Percentiles rank a stretch among this genome's conserved stretches.
Evolutionary conservation across 1,284 basidiomycete species (phyloP).

Genomic region (Moesziomyces aphidis): DNA sequence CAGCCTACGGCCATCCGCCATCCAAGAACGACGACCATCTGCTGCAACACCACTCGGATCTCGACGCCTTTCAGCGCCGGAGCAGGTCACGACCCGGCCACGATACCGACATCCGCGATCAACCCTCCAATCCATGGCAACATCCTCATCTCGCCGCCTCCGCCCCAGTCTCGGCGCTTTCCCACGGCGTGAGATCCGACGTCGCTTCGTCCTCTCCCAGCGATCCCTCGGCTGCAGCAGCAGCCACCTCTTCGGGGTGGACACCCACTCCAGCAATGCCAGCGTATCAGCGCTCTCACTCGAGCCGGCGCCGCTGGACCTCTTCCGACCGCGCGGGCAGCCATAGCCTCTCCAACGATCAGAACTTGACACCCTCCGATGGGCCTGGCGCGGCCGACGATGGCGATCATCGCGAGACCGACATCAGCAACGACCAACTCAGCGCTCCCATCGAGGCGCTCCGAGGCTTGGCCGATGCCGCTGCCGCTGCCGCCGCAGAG

Average conservation of each 20-base stretch:
- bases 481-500: slow-evolving; percentile 80
- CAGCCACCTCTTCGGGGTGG: slow-evolving; percentile 19
- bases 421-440: slow-evolving; percentile 52
- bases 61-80: slow-evolving; percentile 10
- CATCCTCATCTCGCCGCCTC: slow-evolving; percentile 12
- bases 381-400: slow-evolving; percentile 13
- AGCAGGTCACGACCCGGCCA: slow-evolving; percentile 11
- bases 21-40: slow-evolving; percentile 7
- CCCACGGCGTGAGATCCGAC: background rate
- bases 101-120: slow-evolving; percentile 18
- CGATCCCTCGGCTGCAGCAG: background rate
- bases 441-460: slow-evolving; percentile 90
- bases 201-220: slow-evolving; percentile 8
- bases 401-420: slow-evolving; percentile 29
- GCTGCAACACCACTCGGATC: slow-evolving; percentile 22
- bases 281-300: slow-evolving; percentile 7
- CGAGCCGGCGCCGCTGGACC: slow-evolving; percentile 26
- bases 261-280: slow-evolving; percentile 16
- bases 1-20: slow-evolving; percentile 20
- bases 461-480: slow-evolving; percentile 90
- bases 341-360: slow-evolving; percentile 25
- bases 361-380: slow-evolving; percentile 27
- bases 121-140: slow-evolving; percentile 13
- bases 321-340: slow-evolving; percentile 30
- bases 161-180: background rate